These are phyloP conservation scores for Acanthamoeba lenticulata DNA, from an alignment of 208 protist genomes.

Conservation along the genomic window DNA sequence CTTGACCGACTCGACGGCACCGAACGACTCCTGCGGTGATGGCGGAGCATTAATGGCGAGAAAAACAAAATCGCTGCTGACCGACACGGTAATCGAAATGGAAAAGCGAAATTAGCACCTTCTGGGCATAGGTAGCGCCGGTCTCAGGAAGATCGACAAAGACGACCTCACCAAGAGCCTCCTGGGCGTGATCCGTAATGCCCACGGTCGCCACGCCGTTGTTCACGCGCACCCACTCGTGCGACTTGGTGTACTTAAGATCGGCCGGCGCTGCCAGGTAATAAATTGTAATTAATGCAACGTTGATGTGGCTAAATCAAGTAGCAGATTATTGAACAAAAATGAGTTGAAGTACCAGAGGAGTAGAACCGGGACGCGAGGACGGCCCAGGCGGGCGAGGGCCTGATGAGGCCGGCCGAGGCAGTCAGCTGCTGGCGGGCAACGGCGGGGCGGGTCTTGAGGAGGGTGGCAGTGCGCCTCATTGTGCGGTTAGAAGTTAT, in stretches of 20 bases:
- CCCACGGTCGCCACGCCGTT: conserved; percentile 76
- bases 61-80: not conserved
- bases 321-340: no score
- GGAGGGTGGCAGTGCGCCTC: not conserved
- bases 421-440: not conserved
- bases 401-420: not conserved
- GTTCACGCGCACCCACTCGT: conserved; percentile 66
- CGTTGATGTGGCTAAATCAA: no score
- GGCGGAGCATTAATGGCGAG: no score
- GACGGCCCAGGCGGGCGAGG: not conserved
- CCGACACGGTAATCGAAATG: not conserved
- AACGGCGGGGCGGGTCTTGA: not conserved
- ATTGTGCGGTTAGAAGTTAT: not conserved
- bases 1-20: conserved; percentile 83
- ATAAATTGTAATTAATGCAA: no score
- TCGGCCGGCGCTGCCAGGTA: not conserved
- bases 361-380: not conserved
- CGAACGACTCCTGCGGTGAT: conserved; percentile 58
- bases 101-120: not conserved
- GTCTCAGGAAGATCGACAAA: conserved; percentile 84
- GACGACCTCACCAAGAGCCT: conserved; percentile 85
- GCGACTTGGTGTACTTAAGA: conserved; percentile 64
- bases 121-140: conserved; percentile 58
- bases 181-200: conserved; percentile 82
- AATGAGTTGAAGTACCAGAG: no score